These are phyloP conservation scores for Aspergillus viridinutans DNA, from an alignment of 2,329 filamentous ascomycete genomes.

Conservation along the genomic window DNA sequence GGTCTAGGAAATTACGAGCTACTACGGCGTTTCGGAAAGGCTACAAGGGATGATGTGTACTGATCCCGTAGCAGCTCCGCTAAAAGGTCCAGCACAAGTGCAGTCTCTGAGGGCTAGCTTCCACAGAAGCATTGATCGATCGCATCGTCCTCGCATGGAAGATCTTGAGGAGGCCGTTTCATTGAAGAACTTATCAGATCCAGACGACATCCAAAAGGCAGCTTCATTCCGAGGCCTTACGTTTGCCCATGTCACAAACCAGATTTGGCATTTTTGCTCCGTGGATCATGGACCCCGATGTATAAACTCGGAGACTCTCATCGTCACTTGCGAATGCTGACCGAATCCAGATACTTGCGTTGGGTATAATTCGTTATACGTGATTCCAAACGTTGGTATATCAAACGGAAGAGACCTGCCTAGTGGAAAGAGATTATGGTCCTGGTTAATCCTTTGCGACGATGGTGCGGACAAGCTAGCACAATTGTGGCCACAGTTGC, in stretches of 20 bases:
- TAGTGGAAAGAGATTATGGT: constrained; percentile 58
- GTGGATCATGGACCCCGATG: constrained; percentile 65
- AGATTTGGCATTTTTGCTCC: constrained; percentile 72
- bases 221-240: constrained; percentile 37
- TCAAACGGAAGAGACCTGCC: constrained; percentile 35
- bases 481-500: background rate
- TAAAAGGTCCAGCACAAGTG: constrained; percentile 16
- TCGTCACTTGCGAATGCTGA: constrained; percentile 6
- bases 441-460: constrained; percentile 66
- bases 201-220: constrained; percentile 17
- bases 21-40: constrained; percentile 66
- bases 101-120: constrained; percentile 12
- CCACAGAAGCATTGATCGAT: constrained; percentile 7
- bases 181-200: constrained; percentile 20
- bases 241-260: constrained; percentile 59
- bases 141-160: constrained; percentile 13
- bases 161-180: constrained; percentile 31
- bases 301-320: constrained; percentile 38
- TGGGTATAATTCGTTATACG: constrained; percentile 60
- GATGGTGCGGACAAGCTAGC: constrained; percentile 47
- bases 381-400: constrained; percentile 45
- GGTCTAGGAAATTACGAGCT: constrained; percentile 47
- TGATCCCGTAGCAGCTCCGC: constrained; percentile 41
- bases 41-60: constrained; percentile 61
- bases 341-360: constrained; percentile 57